Conservation (phyloP, 768 basidiomycete species). For the Strobilomyces dryophilus region DNA sequence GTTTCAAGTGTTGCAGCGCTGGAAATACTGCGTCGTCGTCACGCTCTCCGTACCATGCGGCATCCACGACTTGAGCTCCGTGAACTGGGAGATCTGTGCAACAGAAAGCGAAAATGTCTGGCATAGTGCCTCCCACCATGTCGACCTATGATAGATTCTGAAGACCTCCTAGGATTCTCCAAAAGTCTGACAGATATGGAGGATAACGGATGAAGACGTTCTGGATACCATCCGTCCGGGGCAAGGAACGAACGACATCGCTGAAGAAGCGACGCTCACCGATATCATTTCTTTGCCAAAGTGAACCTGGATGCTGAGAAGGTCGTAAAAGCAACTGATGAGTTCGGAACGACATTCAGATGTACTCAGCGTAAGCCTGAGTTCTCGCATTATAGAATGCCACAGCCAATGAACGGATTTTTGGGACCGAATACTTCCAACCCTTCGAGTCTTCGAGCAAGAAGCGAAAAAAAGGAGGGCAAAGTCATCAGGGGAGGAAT, state of each 20-base stretch:
- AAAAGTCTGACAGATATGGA: neutral
- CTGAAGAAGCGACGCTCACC: neutral
- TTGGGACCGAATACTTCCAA: neutral
- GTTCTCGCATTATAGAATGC: neutral
- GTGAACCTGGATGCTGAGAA: neutral
- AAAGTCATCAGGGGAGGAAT: neutral
- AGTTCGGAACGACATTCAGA: neutral
- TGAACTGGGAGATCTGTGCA: no score
- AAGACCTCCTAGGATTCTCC: neutral
- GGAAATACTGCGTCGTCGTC: neutral
- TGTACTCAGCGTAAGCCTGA: neutral
- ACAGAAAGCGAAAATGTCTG: neutral
- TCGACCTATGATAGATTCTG: neutral
- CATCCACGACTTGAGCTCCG: no score
- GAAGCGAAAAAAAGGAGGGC: neutral
- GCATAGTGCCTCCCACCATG: neutral
- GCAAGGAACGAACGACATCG: neutral
- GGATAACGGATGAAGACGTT: neutral
- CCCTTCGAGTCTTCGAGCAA: neutral
- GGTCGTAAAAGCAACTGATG: no score
- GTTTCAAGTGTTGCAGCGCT: constrained; percentile 3
- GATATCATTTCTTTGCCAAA: no score
- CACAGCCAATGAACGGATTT: neutral
- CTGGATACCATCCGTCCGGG: neutral
- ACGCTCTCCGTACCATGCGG: neutral